These are phyloP conservation scores for Strigomonas culicis DNA, from an alignment of 208 protist genomes.

Conservation along the genomic window DNA sequence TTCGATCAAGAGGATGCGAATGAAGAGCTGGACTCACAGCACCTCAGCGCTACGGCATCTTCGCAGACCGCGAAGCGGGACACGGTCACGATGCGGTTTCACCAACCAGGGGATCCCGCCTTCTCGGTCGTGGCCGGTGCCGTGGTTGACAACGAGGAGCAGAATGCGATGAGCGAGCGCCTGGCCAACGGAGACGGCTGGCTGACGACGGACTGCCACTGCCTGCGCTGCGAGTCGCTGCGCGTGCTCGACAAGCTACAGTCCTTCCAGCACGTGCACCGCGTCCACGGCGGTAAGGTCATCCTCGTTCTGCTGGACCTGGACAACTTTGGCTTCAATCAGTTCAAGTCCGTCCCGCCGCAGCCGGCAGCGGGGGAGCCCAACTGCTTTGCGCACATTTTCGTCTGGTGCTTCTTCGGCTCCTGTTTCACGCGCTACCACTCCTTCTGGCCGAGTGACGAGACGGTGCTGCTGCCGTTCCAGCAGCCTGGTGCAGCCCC, in stretches of 20 bases:
- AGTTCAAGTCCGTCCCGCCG: conserved; percentile 71
- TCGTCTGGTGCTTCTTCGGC: conserved; percentile 88
- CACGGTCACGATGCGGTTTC: conserved; percentile 23
- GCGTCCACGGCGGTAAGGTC: not conserved
- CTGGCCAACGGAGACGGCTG: conserved; percentile 79
- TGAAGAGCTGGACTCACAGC: not conserved
- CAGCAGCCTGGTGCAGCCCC: not conserved
- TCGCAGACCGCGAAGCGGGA: not conserved
- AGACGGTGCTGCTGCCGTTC: conserved; percentile 38
- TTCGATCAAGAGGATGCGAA: conserved; percentile 28
- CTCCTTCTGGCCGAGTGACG: conserved; percentile 40
- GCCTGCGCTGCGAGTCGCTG: conserved; percentile 67
- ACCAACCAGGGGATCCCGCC: conserved; percentile 53
- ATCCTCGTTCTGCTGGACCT: conserved; percentile 81
- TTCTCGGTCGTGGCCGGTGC: conserved; percentile 68
- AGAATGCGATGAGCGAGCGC: conserved; percentile 28
- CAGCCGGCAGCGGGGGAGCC: not conserved
- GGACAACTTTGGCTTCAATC: conserved; percentile 88
- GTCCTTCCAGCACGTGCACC: not conserved
- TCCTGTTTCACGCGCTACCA: conserved; percentile 85
- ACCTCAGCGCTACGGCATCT: not conserved
- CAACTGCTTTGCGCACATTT: conserved; percentile 38
- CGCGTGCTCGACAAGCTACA: conserved; percentile 32
- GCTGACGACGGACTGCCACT: conserved; percentile 64
- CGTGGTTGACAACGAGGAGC: conserved; percentile 27